Evolutionary conservation across 2,329 filamentous ascomycete genomes (phyloP), one percentile per base, ranked within the genome.

Genomic region (Paracamarosporium sp.): DNA sequence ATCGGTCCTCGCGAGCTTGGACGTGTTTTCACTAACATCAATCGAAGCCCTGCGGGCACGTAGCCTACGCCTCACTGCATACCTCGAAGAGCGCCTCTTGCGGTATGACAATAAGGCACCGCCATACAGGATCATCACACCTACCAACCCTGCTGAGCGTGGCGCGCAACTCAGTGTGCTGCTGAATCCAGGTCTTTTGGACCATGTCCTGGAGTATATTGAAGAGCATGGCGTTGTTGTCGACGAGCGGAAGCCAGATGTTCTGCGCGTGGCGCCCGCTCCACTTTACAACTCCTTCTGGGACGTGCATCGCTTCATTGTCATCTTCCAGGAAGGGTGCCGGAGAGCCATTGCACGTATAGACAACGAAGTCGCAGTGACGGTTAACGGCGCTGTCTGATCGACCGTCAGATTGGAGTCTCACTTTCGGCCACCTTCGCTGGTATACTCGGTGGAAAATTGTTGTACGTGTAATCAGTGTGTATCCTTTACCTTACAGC

Each of bases 171-270:
- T 97, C 31, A 95, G 91, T 70, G 78, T 97, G 8, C 75, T 89
- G 50, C 80, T 96, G 17, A 78, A 83, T 17, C 82, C 86, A 0
- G 91, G 90, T 0, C 70, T 95, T 50, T 77, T 96, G 54, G 91
- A 94, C n/a, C 72, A 72, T 6, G 86, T 96, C 2, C 83, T 87
- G 57, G 79, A 81, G 41, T 82, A 82, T 27, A 74, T 97, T 27
- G 86, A 91, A 65, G 82, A 85, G 12, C 83, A 85, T 1, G 90
- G 89, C 1, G 87, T 95, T 2, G 85, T 96, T 1, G 87, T 91
- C 35, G 93, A 97, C 72, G 90, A 95, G 82, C 82, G 93, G 57
- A 91, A 91, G 74, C 93, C 93, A 1, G 88, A 93, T 71, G 93
- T 97, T 15, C 88, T 97, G 50, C 82, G 93, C 1, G 87, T 96